Evolutionary conservation across 345 rosid genomes (phyloP).

Genomic region (Gossypium herbaceum): DNA sequence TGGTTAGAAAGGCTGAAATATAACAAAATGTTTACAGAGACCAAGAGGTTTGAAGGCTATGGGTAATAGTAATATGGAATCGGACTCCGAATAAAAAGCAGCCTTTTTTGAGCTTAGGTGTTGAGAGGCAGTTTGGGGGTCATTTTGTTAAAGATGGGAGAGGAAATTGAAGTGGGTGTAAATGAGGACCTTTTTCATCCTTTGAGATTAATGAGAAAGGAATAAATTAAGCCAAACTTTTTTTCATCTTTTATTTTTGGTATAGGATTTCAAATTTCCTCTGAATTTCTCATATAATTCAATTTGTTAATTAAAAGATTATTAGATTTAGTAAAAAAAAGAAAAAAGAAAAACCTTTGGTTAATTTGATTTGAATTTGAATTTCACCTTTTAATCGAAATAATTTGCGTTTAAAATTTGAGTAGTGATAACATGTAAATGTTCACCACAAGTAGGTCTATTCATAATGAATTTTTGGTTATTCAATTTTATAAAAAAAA

Average conservation of each 20-base stretch:
- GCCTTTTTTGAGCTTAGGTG: neutral
- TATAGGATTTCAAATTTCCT: no score
- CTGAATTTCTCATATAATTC: no score
- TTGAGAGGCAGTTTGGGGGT: neutral
- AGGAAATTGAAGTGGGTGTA: neutral
- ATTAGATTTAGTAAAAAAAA: no score
- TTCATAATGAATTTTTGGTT: no score
- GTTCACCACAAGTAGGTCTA: no score
- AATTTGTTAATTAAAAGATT: no score
- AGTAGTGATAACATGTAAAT: no score
- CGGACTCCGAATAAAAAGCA: slow-evolving; percentile 34
- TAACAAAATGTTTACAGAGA: slow-evolving; percentile 23
- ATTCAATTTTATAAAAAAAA: no score
- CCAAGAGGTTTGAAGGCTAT: slow-evolving; percentile 49
- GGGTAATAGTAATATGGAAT: slow-evolving; percentile 32
- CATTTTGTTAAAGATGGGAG: neutral
- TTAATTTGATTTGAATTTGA: no score
- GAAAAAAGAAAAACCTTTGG: no score
- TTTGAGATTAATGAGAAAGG: neutral
- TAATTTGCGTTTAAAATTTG: no score
- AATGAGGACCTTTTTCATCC: slow-evolving; percentile 9
- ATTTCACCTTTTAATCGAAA: no score
- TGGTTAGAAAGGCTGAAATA: neutral
- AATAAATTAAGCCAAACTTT: neutral
- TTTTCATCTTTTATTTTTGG: neutral